Evolutionary conservation across 768 basidiomycete species (phyloP), one percentile per base, ranked within the genome.

Genomic region (Trametes meyenii): DNA sequence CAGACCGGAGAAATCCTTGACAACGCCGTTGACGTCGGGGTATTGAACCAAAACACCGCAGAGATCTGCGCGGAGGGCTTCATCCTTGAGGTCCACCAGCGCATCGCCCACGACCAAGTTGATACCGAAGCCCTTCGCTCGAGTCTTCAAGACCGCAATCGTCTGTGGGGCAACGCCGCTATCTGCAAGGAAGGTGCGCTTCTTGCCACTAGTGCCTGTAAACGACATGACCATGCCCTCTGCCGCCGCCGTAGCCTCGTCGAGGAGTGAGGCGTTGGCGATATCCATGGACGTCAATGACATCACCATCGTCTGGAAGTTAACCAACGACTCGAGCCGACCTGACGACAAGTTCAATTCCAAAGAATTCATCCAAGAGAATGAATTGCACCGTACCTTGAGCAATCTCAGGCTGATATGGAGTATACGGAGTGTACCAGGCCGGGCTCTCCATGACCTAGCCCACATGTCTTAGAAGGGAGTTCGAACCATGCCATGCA

Each of bases 191-290:
- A 97, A 98, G 5, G 88, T 87, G 66, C 80, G 82, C 76, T 89
- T 92, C 74, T 88, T 92, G 70, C 85, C 84, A 51, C 80, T 80
- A 1, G 84, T 75, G 52, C 84, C 78, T 24, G 85, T 81, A 66
- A 88, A 92, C 19, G 95, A 85, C 91, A 99, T 95, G 62, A 96
- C 88, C 97, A 98, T 98, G 64, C 85, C 94, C 76, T 97, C 96
- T 0, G 93, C 95, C 1, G 94, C 94, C 17, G 95, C 96, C 4
- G 95, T 98, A 8, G 92, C 89, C 74, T 98, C 96, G 70, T 98
- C 96, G 33, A 99, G 79, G 23, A 99, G 81, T 16, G 95, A 98
- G 2, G 96, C 95, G 69, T 98, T 98, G 29, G 96, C 92, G 63
- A 98, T 94, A 67, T 94, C 91, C 84, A 99, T 94, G 21, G 89